A percentile compares a stretch with the other conserved stretches of the same genome.
Evolutionary conservation across 176 grass and related monocot genomes (phyloP).

Genomic region (Chloris gayana): DNA sequence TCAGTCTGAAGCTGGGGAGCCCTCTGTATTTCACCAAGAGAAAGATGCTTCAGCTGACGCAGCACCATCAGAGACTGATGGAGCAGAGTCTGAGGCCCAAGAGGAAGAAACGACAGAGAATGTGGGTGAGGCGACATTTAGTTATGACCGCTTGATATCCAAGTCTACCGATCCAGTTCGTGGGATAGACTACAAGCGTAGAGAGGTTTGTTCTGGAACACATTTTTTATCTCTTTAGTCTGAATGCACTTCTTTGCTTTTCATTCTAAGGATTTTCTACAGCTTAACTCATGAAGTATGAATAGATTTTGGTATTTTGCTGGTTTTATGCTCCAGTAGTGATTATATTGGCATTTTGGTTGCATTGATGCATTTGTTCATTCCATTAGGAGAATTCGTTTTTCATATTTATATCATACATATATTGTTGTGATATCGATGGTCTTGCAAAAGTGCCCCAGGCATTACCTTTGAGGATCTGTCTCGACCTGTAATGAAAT

Average conservation of each 20-base stretch:
- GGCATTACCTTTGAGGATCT: background rate
- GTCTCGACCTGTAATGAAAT: background rate
- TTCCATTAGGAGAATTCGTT: background rate
- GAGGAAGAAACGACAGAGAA: conserved; percentile 60
- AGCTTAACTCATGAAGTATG: background rate
- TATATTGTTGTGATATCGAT: background rate
- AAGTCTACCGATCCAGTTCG: conserved; percentile 75
- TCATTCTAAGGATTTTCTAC: background rate
- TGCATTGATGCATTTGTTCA: conserved; percentile 1
- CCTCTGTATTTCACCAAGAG: conserved; percentile 52
- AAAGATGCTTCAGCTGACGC: conserved; percentile 57
- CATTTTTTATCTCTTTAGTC: background rate
- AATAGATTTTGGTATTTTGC: background rate
- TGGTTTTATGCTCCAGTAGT: background rate
- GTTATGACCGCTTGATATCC: conserved; percentile 79
- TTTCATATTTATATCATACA: background rate
- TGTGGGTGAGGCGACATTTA: conserved; percentile 71
- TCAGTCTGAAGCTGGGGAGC: conserved; percentile 51
- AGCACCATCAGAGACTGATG: conserved; percentile 41
- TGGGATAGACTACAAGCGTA: conserved; percentile 89
- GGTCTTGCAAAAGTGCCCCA: background rate
- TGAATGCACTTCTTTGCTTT: background rate
- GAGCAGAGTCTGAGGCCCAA: conserved; percentile 49
- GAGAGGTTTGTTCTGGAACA: conserved; percentile 70
- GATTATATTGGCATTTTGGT: background rate